Evolutionary conservation across 2,329 filamentous ascomycete species (phyloP).

Genomic region (Neofusicoccum umdonicola): DNA sequence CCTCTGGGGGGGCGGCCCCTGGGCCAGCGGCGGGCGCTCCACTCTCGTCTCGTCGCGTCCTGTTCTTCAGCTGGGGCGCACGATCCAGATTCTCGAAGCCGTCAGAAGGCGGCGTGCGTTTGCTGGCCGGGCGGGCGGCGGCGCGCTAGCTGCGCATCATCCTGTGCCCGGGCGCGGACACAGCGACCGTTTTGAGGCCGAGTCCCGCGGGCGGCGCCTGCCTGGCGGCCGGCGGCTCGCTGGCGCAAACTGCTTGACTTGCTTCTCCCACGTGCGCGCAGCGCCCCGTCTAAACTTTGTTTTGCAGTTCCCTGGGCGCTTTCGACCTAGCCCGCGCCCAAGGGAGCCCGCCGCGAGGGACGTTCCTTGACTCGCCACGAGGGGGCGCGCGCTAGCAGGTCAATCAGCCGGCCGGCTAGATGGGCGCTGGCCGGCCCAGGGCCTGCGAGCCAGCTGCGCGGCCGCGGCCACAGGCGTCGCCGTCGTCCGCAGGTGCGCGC

Average conservation of each 20-base stretch:
- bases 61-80: neutral
- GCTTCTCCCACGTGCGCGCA: conserved; percentile 6
- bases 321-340: too few relatives aligned
- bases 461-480: neutral
- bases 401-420: neutral
- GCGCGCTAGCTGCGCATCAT: conserved; percentile 15
- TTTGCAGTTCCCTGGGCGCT: neutral
- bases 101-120: conserved; percentile 9
- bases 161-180: neutral
- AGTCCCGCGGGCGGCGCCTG: neutral
- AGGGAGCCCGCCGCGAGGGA: neutral
- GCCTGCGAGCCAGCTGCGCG: neutral
- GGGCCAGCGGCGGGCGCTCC: neutral
- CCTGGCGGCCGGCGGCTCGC: neutral
- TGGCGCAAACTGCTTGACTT: conserved; percentile 11
- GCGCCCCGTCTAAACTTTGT: conserved; percentile 7
- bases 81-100: conserved; percentile 16
- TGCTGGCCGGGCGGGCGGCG: neutral
- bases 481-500: neutral
- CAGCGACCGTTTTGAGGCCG: conserved; percentile 5
- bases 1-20: too few relatives aligned
- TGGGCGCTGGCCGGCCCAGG: neutral
- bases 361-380: neutral
- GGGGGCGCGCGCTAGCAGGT: neutral
- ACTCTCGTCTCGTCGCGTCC: neutral